phyloP scores from a whole-genome alignment of 306 rosid genomes.

The Prunus mongolica region DNA sequence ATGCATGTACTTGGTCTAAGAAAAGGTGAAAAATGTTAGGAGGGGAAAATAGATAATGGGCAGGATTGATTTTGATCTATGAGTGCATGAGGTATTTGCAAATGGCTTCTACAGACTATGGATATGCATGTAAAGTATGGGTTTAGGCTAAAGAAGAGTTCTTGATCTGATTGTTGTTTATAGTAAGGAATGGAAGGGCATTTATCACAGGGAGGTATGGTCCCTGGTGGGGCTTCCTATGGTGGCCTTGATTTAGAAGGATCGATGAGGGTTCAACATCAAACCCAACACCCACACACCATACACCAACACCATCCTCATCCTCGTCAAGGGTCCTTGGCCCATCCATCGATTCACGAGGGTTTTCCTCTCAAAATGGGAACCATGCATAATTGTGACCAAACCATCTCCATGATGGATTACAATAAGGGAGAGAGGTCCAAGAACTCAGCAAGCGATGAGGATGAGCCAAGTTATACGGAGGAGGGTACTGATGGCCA shows the following conservation, averaged over 20 bases:
- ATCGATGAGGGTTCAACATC: constrained; percentile 48
- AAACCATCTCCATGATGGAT: constrained; percentile 47
- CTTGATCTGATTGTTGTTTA: constrained; percentile 34
- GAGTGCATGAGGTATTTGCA: neutral
- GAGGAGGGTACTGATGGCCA: constrained; percentile 68
- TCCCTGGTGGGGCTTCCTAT: constrained; percentile 61
- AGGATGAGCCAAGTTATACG: constrained; percentile 63
- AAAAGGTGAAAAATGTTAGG: constrained; percentile 15
- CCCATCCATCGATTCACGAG: constrained; percentile 50
- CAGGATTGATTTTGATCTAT: constrained; percentile 23
- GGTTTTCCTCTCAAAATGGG: constrained; percentile 66
- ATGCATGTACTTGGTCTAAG: constrained; percentile 16
- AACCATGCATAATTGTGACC: constrained; percentile 52
- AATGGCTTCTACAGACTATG: neutral
- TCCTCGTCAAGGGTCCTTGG: constrained; percentile 52
- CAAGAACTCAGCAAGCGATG: constrained; percentile 73
- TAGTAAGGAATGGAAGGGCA: constrained; percentile 72
- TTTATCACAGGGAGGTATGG: constrained; percentile 65
- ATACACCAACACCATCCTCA: constrained; percentile 46
- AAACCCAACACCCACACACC: constrained; percentile 42
- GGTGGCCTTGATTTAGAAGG: constrained; percentile 74
- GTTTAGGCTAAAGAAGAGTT: constrained; percentile 23
- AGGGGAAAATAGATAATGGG: constrained; percentile 9
- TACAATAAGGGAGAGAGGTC: constrained; percentile 59
- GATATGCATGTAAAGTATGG: constrained; percentile 9